Base-by-base conservation (phyloP, 768 basidiomycete species). In the Tricholoma flavovirens region DNA sequence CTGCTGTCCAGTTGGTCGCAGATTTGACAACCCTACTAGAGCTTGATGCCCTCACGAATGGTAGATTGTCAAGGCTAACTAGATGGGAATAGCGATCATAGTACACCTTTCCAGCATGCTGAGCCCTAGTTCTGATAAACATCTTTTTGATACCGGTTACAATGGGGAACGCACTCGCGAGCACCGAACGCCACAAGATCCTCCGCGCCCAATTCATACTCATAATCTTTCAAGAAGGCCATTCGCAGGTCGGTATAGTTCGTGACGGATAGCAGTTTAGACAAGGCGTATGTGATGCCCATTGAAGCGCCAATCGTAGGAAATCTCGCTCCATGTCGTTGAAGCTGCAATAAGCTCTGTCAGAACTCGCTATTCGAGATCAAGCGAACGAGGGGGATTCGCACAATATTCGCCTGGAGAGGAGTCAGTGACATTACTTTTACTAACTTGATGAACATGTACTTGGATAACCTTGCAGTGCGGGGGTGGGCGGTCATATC, bases 241-340 rank as follows among this genome's bases (percentile, higher is more conserved):
- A 90, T 71, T 4, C 67, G 62, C 2, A 73, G 65, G 50, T 83
- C 79, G 0, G 66, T 68, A 64, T 77, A 83, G 1, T 69, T 61
- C 0, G 69, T 63, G 8, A 76, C 85, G 0, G 74, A 63, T 56
- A 81, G 65, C 0, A 93, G 72, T 59, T 86, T 87, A 5, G 64
- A 56, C 8, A 93, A 62, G 0, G 85, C 77, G 4, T 64, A 57
- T 15, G 67, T 59, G 8, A 88, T 87, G 26, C 58, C 54, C 9
- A 63, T 60, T 1, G 75, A 66, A 10, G 80, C 76, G 1, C 75
- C 74, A 0, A 65, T 60, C 0, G 90, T 92, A 0, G 91, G 91
- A 62, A 77, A 92, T 30, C 91, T 82, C 1, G 88, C 83, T 2
- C 90, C 90, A 63, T 94, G 91, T 10, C 91, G 77, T 69, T 92